phyloP scores from a whole-genome alignment of 2,329 filamentous ascomycete species.

The Aphanocladium album region DNA sequence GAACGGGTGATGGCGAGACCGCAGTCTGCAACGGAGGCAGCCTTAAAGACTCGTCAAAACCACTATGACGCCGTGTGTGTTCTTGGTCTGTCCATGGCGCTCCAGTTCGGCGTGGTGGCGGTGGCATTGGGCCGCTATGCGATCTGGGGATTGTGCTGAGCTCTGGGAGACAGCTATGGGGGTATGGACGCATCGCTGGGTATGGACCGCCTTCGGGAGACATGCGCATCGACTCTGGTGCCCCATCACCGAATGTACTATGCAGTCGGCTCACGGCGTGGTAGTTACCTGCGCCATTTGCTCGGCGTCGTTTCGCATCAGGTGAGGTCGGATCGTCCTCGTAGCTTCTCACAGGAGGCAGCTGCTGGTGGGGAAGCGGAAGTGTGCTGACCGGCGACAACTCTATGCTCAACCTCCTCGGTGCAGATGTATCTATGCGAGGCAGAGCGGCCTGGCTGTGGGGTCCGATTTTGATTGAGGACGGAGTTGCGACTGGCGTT shows the following conservation, averaged over 20 bases:
- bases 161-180: slow-evolving; percentile 25
- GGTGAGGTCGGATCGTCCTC: slow-evolving; percentile 39
- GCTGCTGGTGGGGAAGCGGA: slow-evolving; percentile 19
- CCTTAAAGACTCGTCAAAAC: slow-evolving; percentile 49
- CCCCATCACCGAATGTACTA: slow-evolving; percentile 14
- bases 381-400: slow-evolving; percentile 20
- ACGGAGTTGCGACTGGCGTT: slow-evolving; percentile 37
- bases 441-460: slow-evolving; percentile 18
- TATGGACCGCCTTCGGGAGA: slow-evolving; percentile 19
- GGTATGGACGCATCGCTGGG: slow-evolving; percentile 19
- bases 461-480: slow-evolving; percentile 24
- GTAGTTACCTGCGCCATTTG: slow-evolving; percentile 39
- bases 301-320: slow-evolving; percentile 60
- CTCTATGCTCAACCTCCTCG: slow-evolving; percentile 26
- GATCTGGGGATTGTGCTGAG: slow-evolving; percentile 26
- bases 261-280: slow-evolving; percentile 21
- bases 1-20: slow-evolving; percentile 27
- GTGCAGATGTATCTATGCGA: slow-evolving; percentile 21
- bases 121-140: slow-evolving; percentile 43
- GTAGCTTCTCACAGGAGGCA: slow-evolving; percentile 21
- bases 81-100: slow-evolving; percentile 27
- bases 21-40: slow-evolving; percentile 50
- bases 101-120: slow-evolving; percentile 45
- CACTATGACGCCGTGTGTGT: slow-evolving; percentile 37
- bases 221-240: slow-evolving; percentile 17